Conservation (phyloP, 2,329 filamentous ascomycete species). For the Orbilia ellipsospora region DNA sequence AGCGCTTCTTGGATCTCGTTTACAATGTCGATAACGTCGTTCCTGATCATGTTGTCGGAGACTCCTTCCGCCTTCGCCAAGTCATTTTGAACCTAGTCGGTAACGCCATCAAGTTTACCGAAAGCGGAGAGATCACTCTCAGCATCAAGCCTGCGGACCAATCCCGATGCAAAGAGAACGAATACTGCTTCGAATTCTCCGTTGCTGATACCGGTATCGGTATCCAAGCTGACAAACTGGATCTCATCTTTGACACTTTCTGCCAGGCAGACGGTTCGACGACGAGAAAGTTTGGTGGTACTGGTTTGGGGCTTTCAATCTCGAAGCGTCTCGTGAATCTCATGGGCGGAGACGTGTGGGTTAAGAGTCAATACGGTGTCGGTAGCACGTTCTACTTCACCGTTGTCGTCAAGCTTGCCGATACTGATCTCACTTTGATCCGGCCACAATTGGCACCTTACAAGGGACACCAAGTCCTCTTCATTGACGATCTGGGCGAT, state of each 20-base stretch:
- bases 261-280: slow-evolving; percentile 98
- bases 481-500: slow-evolving; percentile 88
- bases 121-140: slow-evolving; percentile 93
- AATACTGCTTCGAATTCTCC: slow-evolving; percentile 94
- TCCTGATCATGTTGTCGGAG: slow-evolving; percentile 93
- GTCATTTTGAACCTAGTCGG: slow-evolving; percentile 97
- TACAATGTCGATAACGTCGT: slow-evolving; percentile 94
- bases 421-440: slow-evolving; percentile 80
- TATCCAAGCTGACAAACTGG: slow-evolving; percentile 92
- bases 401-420: slow-evolving; percentile 85
- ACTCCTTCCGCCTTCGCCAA: slow-evolving; percentile 94
- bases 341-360: slow-evolving; percentile 97
- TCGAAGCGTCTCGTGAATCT: slow-evolving; percentile 94
- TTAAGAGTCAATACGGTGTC: slow-evolving; percentile 88
- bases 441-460: slow-evolving; percentile 89
- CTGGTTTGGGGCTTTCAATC: slow-evolving; percentile 91
- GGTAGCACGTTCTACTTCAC: slow-evolving; percentile 98
- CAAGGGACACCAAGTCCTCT: slow-evolving; percentile 88
- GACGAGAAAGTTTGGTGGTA: slow-evolving; percentile 90
- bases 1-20: slow-evolving; percentile 90
- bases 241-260: slow-evolving; percentile 98
- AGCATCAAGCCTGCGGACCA: slow-evolving; percentile 81
- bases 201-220: slow-evolving; percentile 97
- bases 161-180: slow-evolving; percentile 74
- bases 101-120: slow-evolving; percentile 99